A percentile compares a stretch with the other conserved stretches of the same genome.
phyloP scores from a whole-genome alignment of 257 asterid species.

The Capsicum baccatum region DNA sequence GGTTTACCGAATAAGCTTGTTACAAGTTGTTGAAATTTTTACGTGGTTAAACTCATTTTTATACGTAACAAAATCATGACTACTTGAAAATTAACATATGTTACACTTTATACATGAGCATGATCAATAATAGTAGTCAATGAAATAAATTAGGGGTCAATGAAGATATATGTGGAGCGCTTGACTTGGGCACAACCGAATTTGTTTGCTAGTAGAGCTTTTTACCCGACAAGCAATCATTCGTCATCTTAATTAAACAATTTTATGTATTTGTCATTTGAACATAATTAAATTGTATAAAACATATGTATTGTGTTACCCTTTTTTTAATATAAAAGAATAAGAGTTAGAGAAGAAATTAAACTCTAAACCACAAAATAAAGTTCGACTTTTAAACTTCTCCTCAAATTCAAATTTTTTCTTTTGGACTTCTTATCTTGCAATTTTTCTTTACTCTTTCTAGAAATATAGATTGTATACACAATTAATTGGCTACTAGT shows the following conservation, averaged over 20 bases:
- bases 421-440: neutral
- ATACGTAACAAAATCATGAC: no score
- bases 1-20: neutral
- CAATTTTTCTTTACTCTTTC: neutral
- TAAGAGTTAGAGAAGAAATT: no score
- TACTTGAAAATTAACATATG: no score
- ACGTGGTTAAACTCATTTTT: neutral
- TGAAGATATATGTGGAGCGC: neutral
- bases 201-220: neutral
- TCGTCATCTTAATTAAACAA: neutral
- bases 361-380: no score
- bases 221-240: neutral
- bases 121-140: no score
- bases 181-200: neutral
- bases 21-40: neutral
- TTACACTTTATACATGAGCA: no score
- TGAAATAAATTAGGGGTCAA: neutral
- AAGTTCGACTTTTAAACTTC: no score
- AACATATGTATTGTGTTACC: neutral
- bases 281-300: no score
- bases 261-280: neutral
- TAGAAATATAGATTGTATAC: neutral
- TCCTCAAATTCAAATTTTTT: neutral
- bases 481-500: neutral
- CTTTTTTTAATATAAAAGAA: no score